These are phyloP conservation scores for Yamadazyma songkhlaensis DNA, from an alignment of 1,139 yeast genomes.

Conservation along the genomic window DNA sequence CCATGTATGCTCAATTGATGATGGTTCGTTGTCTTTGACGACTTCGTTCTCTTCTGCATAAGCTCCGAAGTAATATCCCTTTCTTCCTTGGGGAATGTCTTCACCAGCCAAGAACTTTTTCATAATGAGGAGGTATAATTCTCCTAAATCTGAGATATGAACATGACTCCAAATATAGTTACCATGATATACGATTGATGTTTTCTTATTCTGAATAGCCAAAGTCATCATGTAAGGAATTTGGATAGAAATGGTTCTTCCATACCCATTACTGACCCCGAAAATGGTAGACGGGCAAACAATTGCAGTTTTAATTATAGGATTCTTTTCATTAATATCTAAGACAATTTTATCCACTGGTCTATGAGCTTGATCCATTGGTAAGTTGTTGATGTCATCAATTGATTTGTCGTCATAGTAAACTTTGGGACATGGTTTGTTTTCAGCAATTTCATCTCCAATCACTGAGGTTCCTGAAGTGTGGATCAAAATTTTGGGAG, in stretches of 20 bases:
- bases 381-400: conserved; percentile 27
- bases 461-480: conserved; percentile 39
- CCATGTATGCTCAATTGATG: conserved; percentile 30
- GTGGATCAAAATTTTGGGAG: conserved; percentile 29
- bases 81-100: conserved; percentile 25
- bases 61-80: conserved; percentile 38
- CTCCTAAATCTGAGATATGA: conserved; percentile 36
- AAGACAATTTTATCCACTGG: conserved; percentile 33
- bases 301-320: conserved; percentile 20
- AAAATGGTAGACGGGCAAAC: conserved; percentile 24
- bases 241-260: conserved; percentile 28
- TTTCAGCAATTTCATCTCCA: conserved; percentile 23
- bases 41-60: conserved; percentile 13
- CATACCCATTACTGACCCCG: conserved; percentile 32
- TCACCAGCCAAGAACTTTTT: conserved; percentile 19
- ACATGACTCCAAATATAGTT: conserved; percentile 35
- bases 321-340: conserved; percentile 23
- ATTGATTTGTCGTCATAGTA: conserved; percentile 29
- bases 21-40: conserved; percentile 16
- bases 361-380: conserved; percentile 32
- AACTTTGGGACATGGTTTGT: conserved; percentile 20
- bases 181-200: conserved; percentile 31
- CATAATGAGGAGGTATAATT: conserved; percentile 25
- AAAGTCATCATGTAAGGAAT: conserved; percentile 25
- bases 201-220: conserved; percentile 22